Conservation (phyloP, 495 filamentous ascomycete genomes). For the Aspergillus nanangensis region DNA sequence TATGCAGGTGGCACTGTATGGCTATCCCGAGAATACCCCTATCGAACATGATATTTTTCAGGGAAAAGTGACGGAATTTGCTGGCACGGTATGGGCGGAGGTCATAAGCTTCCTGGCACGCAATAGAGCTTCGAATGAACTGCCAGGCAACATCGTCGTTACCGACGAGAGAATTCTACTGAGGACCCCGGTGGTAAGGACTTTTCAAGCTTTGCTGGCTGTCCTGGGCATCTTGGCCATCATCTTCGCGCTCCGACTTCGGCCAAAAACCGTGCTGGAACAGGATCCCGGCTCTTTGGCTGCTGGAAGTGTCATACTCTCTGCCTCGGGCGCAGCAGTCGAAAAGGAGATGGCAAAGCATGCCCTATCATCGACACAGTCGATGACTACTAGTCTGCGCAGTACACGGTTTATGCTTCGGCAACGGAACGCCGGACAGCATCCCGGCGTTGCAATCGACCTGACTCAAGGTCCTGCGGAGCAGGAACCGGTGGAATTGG, state of each 20-base stretch:
- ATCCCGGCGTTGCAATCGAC: not conserved
- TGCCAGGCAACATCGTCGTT: not conserved
- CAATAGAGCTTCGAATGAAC: not conserved
- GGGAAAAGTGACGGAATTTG: not conserved
- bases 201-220: not conserved
- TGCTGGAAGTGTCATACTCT: not conserved
- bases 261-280: not conserved
- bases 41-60: not conserved
- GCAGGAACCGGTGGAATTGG: constrained; percentile 1
- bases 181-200: not conserved
- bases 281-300: constrained; percentile 1
- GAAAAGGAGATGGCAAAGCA: constrained; percentile 2
- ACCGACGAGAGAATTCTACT: not conserved
- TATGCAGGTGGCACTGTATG: not conserved
- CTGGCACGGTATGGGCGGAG: not conserved
- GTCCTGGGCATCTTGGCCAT: not conserved
- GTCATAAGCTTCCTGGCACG: constrained; percentile 1
- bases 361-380: not conserved
- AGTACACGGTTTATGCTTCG: constrained; percentile 1
- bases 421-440: not conserved
- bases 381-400: not conserved
- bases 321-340: not conserved
- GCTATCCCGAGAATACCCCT: not conserved
- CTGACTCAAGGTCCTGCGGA: too few relatives aligned
- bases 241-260: not conserved